These are phyloP conservation scores for Rhizopogon sp. DNA, from an alignment of 768 basidiomycete genomes.

Conservation along the genomic window DNA sequence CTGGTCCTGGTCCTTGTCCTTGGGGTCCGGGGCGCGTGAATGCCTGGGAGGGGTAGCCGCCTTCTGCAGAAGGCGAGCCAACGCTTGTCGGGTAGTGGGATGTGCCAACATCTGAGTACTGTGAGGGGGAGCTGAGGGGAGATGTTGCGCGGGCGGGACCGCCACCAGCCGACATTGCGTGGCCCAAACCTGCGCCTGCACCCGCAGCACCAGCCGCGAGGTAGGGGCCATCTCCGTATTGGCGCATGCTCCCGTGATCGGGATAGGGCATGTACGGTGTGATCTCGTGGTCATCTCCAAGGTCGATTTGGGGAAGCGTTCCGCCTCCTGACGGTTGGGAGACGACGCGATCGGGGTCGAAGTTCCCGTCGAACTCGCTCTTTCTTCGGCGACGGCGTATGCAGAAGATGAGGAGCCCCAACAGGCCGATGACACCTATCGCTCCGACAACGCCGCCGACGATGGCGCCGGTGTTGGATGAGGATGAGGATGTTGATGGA, in stretches of 20 bases:
- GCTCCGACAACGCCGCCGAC: constrained; percentile 52
- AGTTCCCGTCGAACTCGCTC: constrained; percentile 47
- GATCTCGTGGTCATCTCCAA: constrained; percentile 24
- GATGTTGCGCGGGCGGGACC: neutral
- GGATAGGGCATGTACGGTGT: constrained; percentile 11
- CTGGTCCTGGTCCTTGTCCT: neutral
- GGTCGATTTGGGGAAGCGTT: constrained; percentile 23
- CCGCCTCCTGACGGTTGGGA: constrained; percentile 21
- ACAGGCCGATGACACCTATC: constrained; percentile 20
- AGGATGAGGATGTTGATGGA: neutral
- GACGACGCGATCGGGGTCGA: constrained; percentile 41
- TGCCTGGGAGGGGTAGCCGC: constrained; percentile 6
- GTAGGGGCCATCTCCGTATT: constrained; percentile 13
- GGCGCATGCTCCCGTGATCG: constrained; percentile 16
- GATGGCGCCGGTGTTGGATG: constrained; percentile 32
- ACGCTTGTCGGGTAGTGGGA: constrained; percentile 6
- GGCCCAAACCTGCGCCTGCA: neutral
- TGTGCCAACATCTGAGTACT: constrained; percentile 1
- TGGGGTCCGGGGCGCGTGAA: neutral
- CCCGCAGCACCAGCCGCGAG: constrained; percentile 1
- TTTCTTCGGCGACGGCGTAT: constrained; percentile 17
- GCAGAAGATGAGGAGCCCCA: constrained; percentile 26
- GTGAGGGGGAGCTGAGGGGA: constrained; percentile 5
- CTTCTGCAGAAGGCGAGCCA: neutral
- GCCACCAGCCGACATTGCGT: neutral